These are phyloP conservation scores for Persicaria maculosa DNA, from an alignment of 148 eudicot genomes.

Conservation along the genomic window DNA sequence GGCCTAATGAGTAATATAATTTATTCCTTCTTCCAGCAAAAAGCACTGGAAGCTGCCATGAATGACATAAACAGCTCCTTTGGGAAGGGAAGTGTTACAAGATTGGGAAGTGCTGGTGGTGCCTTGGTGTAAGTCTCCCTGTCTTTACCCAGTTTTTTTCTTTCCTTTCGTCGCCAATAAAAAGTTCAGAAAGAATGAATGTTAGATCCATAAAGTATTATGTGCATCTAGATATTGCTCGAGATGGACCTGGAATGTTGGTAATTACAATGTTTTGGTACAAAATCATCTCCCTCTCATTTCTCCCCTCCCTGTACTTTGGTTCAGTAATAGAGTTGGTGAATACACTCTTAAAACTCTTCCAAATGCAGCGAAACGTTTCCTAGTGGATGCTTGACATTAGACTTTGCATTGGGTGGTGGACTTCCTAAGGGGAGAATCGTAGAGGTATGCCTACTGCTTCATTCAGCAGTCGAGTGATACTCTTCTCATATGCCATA, in stretches of 20 bases:
- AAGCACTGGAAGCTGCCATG: conserved; percentile 95
- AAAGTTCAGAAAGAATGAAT: not conserved
- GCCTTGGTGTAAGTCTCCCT: conserved; percentile 73
- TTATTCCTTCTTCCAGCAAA: conserved; percentile 53
- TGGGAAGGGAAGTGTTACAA: conserved; percentile 95
- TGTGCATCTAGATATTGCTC: not conserved
- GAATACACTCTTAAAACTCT: conserved; percentile 2
- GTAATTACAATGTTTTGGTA: not conserved
- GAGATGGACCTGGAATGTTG: not conserved
- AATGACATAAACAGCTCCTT: conserved; percentile 85
- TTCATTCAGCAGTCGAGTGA: not conserved
- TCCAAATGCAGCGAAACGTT: conserved; percentile 75
- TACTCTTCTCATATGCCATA: not conserved
- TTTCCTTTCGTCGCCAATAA: not conserved
- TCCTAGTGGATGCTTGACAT: conserved; percentile 93
- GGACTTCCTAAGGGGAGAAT: conserved; percentile 96
- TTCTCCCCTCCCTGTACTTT: not conserved
- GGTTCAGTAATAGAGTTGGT: not conserved
- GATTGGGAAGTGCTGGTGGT: conserved; percentile 98
- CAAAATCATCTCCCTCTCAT: not conserved
- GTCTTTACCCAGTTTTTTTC: not conserved
- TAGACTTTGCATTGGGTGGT: conserved; percentile 94
- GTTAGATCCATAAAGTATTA: not conserved
- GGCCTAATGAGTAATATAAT: not conserved
- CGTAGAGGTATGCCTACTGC: conserved; percentile 58